These are phyloP conservation scores for Yamadazyma sp. DNA, from an alignment of 805 yeast species.

Conservation along the genomic window DNA sequence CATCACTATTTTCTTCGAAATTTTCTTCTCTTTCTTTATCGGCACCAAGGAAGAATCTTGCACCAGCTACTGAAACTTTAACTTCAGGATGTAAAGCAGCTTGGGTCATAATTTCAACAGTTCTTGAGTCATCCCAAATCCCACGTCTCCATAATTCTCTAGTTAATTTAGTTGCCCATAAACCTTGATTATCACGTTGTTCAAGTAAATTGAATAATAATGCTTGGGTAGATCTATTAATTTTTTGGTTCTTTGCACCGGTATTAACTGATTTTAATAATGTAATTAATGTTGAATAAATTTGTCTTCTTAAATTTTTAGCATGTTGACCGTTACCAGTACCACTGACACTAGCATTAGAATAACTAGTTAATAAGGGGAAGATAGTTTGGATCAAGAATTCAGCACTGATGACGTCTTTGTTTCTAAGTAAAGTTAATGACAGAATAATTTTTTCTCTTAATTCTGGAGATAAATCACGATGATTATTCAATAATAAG, in stretches of 20 bases:
- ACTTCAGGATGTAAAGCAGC: slow-evolving; percentile 86
- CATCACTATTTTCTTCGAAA: slow-evolving; percentile 70
- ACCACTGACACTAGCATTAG: slow-evolving; percentile 32
- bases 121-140: slow-evolving; percentile 95
- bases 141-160: slow-evolving; percentile 97
- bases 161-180: slow-evolving; percentile 95
- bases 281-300: slow-evolving; percentile 75
- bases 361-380: slow-evolving; percentile 74
- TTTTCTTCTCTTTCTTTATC: slow-evolving; percentile 90
- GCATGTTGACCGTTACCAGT: slow-evolving; percentile 62
- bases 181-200: slow-evolving; percentile 71
- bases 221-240: slow-evolving; percentile 90
- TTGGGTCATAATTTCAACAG: slow-evolving; percentile 97
- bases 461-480: slow-evolving; percentile 76
- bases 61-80: slow-evolving; percentile 88
- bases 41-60: slow-evolving; percentile 87
- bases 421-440: slow-evolving; percentile 85
- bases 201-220: slow-evolving; percentile 82
- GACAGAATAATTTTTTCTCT: slow-evolving; percentile 90
- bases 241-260: slow-evolving; percentile 85
- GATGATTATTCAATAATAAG: slow-evolving; percentile 70
- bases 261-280: slow-evolving; percentile 79
- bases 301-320: slow-evolving; percentile 76
- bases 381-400: slow-evolving; percentile 79
- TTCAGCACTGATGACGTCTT: slow-evolving; percentile 75